Evolutionary conservation across 192 early-diverging fungal genomes (phyloP), one percentile per base, ranked within the genome.

Genomic region (Polychytrium aggregatum): DNA sequence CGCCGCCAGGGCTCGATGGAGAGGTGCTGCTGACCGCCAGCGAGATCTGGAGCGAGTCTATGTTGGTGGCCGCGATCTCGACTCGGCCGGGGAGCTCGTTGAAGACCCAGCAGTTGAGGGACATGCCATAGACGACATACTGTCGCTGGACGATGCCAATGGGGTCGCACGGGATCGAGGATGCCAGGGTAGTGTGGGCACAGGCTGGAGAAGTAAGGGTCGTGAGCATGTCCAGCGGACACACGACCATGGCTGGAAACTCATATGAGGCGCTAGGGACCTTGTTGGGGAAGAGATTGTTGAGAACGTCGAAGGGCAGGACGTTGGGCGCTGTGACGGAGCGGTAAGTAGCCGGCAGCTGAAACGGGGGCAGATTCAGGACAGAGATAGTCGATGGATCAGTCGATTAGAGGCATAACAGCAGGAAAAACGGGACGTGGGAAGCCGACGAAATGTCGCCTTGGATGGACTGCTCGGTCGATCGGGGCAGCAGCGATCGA

Each of bases 281-380:
- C n/a, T 56, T 25, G 43, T 41, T 40, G 21, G 63, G 63, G 48
- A 71, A 71, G 14, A 71, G 26, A 30, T 60, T 50, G 27, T 60
- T 49, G 44, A 67, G 48, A 46, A 53, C 52, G 2, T 62, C 61
- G 48, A 49, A 27, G 27, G 60, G 50, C 25, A 71, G 37, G 37
- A 34, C 41, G 8, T 57, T 58, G 37, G 69, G 69, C 5, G 43
- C 16, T 42, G 57, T 31, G 0, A 64, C 64, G 14, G 69, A 67
- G 26, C 61, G 52, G 52, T 46, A 71, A 4, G 69, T 71, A 27
- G 64, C 69, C 2, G 69, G 69, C 18, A 71, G 52, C 68, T 70
- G 35, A n/a, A 29, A 10, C 21, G 21, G 14, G 26, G 40, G 31
- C 1, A 42, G n/a, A n/a, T n/a, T n/a, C n/a, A n/a, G n/a, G n/a